phyloP scores from a whole-genome alignment of 495 filamentous ascomycete species.

The Xeromyces bisporus region DNA sequence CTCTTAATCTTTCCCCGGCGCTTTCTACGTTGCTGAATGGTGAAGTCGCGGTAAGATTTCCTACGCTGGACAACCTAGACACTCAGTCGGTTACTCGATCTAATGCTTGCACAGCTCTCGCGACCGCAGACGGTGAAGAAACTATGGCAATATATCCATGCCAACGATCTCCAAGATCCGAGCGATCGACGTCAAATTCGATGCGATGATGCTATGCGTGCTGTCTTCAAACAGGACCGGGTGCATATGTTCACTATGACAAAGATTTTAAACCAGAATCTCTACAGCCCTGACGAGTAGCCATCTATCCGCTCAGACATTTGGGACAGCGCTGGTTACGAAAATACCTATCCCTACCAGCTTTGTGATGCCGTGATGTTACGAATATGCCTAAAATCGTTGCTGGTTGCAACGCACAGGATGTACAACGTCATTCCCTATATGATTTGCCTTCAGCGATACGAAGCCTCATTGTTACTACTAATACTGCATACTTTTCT shows the following conservation, averaged over 20 bases:
- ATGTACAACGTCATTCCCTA: constrained; percentile 1
- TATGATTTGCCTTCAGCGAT: not conserved
- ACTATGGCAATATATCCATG: constrained; percentile 87
- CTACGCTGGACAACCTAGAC: not conserved
- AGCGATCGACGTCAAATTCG: constrained; percentile 77
- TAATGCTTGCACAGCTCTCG: constrained; percentile 44
- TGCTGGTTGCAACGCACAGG: constrained; percentile 1
- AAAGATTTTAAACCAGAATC: constrained; percentile 52
- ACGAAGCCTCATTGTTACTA: constrained; percentile 1
- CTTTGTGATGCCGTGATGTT: too few species aligned
- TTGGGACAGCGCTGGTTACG: too few species aligned
- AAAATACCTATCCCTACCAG: too few species aligned
- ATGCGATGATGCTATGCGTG: constrained; percentile 79
- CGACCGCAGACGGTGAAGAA: constrained; percentile 90
- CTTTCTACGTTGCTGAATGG: constrained; percentile 47
- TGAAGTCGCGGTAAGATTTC: constrained; percentile 36
- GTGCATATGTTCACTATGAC: constrained; percentile 99
- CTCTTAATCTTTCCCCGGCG: constrained; percentile 45
- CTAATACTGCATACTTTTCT: constrained; percentile 5
- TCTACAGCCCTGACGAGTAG: constrained; percentile 49
- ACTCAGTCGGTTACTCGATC: too few species aligned
- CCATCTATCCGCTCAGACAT: constrained; percentile 1
- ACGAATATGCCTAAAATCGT: constrained; percentile 1
- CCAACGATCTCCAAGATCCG: constrained; percentile 73
- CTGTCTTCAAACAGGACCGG: constrained; percentile 76